These are phyloP conservation scores for Rhodofomes roseus DNA, from an alignment of 1,284 basidiomycete genomes.

Conservation along the genomic window DNA sequence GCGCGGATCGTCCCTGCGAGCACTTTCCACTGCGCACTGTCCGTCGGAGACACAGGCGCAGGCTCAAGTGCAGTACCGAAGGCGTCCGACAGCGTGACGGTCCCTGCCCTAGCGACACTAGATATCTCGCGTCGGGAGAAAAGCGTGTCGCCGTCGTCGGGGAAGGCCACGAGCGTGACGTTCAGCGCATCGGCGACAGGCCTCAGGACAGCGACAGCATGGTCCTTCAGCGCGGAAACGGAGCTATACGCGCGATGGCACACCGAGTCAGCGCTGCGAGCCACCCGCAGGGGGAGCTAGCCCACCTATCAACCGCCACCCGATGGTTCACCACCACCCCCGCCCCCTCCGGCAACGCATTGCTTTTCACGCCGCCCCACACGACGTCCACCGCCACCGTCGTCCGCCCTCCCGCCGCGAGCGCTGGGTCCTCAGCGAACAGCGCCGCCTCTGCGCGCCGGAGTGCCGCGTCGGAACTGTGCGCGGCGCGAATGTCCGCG, in stretches of 20 bases:
- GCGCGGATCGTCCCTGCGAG: conserved; percentile 48
- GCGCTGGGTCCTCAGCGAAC: conserved; percentile 20
- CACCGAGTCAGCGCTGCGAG: conserved; percentile 12
- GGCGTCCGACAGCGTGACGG: conserved; percentile 35
- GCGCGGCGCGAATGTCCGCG: conserved; percentile 33
- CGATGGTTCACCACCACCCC: conserved; percentile 52
- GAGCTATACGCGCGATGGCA: conserved; percentile 27
- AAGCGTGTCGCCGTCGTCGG: not conserved
- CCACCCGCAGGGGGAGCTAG: conserved; percentile 17
- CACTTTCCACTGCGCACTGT: conserved; percentile 42
- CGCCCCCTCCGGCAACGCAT: conserved; percentile 49
- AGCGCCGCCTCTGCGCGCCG: conserved; percentile 37
- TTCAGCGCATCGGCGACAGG: conserved; percentile 43
- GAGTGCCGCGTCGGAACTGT: conserved; percentile 38
- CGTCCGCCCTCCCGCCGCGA: conserved; percentile 45
- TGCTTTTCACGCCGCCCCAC: conserved; percentile 61
- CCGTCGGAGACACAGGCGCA: conserved; percentile 48
- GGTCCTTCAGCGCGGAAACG: conserved; percentile 38
- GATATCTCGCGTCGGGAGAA: too few relatives aligned
- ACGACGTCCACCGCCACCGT: conserved; percentile 72
- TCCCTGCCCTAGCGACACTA: conserved; percentile 22
- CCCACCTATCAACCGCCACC: conserved; percentile 40
- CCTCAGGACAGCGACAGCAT: conserved; percentile 35
- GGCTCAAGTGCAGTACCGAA: conserved; percentile 47
- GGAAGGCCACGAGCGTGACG: conserved; percentile 53